These are phyloP conservation scores for Alternaria sp. DNA, from an alignment of 2,329 filamentous ascomycete genomes.

Conservation along the genomic window DNA sequence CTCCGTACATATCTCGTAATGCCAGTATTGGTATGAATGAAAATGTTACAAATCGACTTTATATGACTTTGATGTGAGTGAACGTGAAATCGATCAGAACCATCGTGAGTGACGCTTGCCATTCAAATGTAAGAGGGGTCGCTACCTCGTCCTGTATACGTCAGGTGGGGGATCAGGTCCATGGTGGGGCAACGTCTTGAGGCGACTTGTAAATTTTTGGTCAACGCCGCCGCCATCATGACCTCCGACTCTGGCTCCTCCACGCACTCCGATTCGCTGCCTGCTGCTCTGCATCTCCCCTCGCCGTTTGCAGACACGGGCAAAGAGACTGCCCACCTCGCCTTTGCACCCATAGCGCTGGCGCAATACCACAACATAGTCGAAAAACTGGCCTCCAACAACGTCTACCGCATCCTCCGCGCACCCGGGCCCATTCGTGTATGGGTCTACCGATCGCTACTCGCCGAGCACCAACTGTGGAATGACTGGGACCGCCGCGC, in stretches of 20 bases:
- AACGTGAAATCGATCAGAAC: neutral
- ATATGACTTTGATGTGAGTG: neutral
- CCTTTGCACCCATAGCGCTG: conserved; percentile 29
- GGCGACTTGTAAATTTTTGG: conserved; percentile 8
- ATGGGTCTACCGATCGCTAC: conserved; percentile 34
- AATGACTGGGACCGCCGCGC: conserved; percentile 23
- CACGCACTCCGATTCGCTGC: conserved; percentile 10
- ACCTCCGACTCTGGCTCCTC: conserved; percentile 12
- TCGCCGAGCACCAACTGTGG: conserved; percentile 30
- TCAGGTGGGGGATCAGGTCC: neutral
- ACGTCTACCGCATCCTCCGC: conserved; percentile 31
- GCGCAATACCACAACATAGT: conserved; percentile 32
- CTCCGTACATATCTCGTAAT: conserved; percentile 29
- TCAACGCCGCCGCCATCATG: conserved; percentile 6
- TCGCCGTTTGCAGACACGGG: conserved; percentile 7
- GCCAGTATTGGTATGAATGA: neutral
- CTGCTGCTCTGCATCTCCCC: neutral
- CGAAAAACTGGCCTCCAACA: conserved; percentile 32
- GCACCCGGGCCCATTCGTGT: conserved; percentile 34
- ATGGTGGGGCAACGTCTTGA: conserved; percentile 4
- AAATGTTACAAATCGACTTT: neutral
- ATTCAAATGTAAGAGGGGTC: neutral
- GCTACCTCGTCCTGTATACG: neutral
- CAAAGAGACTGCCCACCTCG: conserved; percentile 13
- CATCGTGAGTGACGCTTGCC: neutral